Base-by-base conservation (phyloP, 306 rosid genomes). In the Pueraria montana region DNA sequence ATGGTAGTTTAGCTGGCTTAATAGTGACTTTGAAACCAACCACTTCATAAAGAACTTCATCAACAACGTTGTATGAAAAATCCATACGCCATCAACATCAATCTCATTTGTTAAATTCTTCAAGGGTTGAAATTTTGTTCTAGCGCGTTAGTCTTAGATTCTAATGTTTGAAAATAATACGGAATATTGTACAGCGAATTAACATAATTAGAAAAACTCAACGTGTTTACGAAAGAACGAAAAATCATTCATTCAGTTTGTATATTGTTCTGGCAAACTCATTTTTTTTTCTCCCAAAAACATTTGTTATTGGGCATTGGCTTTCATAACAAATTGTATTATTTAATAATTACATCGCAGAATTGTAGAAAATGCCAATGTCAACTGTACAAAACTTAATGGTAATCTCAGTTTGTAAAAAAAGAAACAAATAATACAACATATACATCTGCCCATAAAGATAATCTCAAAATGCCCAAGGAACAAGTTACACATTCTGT, bases 401-500 rank as follows among this genome's bases (percentile, higher is more conserved):
- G 76, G 46, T 4, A 75, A 17, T 43, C 20, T 20, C 4, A 14
- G 10, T 75, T 46, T 46, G 55, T 42, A 49, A 27, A 38, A 32
- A 68, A 48, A 50, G 65, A 43, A 84, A 77, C 50, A 49, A 56
- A 38, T 43, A 56, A 76, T 73, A 61, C 84, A 87, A 59, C 63
- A 74, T 82, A 24, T 73, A 52, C 72, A 68, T 62, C 11, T 30
- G 68, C 83, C 5, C 36, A 40, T 53, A 9, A 79, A 43, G 61
- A 82, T 74, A 64, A 68, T 50, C 49, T 13, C 59, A 17, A 30
- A 74, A 66, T 84, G 81, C 26, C 26, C 75, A 12, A 9, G 27
- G 18, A 46, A 7, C 75, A 53, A 61, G 58, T 84, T 82, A 86
- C 64, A 90, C 91, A 36, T 78, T 65, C 79, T 87, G 94, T 83